A percentile compares a stretch with the other conserved stretches of the same genome.
Evolutionary conservation across 495 filamentous ascomycete species (phyloP).

Genomic region (Rostrohypoxylon terebratum): DNA sequence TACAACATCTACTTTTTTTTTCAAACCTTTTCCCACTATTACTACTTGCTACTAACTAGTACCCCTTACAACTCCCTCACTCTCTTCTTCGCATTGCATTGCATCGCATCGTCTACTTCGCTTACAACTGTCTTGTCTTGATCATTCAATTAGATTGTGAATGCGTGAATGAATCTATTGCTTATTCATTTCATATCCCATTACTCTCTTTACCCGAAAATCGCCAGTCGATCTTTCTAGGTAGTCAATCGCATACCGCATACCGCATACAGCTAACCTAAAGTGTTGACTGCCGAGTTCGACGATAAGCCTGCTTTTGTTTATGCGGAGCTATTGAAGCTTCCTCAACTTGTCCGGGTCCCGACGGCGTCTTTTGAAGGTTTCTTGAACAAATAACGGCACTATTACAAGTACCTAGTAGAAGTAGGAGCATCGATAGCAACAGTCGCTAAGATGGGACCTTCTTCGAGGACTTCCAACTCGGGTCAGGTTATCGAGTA

Average conservation of each 20-base stretch:
- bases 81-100: slow-evolving; percentile 12
- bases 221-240: slow-evolving; percentile 20
- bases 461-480: slow-evolving; percentile 57
- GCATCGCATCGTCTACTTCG: slow-evolving; percentile 19
- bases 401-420: neutral
- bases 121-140: neutral
- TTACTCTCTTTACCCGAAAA: slow-evolving; percentile 2
- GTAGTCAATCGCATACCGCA: neutral
- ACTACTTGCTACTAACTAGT: slow-evolving; percentile 11
- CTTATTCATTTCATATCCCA: slow-evolving; percentile 28
- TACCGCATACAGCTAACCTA: neutral
- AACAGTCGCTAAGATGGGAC: slow-evolving; percentile 53
- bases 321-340: slow-evolving; percentile 34
- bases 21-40: slow-evolving; percentile 16
- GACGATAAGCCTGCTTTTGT: slow-evolving; percentile 30
- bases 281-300: slow-evolving; percentile 5
- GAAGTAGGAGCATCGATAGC: slow-evolving; percentile 19
- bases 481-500: slow-evolving; percentile 69
- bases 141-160: slow-evolving; percentile 8
- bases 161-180: slow-evolving; percentile 18
- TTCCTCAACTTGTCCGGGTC: slow-evolving; percentile 25
- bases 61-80: neutral
- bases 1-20: slow-evolving; percentile 26
- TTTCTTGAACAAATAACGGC: slow-evolving; percentile 15
- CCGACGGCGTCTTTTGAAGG: slow-evolving; percentile 4